Evolutionary conservation across 225 moss, liverwort and hornwort species (phyloP).

Genomic region (Physcomitrellopsis africana): DNA sequence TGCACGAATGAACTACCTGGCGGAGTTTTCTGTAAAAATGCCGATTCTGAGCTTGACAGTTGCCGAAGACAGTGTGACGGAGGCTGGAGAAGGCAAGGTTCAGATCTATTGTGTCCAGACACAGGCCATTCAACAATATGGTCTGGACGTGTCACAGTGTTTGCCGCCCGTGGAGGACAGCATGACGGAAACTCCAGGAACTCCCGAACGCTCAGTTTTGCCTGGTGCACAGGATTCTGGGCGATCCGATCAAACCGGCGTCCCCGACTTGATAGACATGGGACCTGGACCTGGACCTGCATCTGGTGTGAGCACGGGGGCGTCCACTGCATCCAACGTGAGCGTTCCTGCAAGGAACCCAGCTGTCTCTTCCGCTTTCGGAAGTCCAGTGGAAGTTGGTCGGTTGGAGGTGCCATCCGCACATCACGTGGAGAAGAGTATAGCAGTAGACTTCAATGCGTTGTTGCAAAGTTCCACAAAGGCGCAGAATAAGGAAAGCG

Average conservation of each 20-base stretch:
- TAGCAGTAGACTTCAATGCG: constrained; percentile 48
- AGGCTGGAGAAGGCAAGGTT: constrained; percentile 84
- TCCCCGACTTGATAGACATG: constrained; percentile 57
- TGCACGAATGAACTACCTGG: constrained; percentile 62
- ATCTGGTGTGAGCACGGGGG: constrained; percentile 39
- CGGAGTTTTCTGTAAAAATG: constrained; percentile 75
- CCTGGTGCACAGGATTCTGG: constrained; percentile 43
- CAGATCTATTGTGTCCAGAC: constrained; percentile 98
- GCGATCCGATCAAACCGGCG: constrained; percentile 25
- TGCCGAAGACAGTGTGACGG: constrained; percentile 82
- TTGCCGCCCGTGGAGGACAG: constrained; percentile 63
- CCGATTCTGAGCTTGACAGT: constrained; percentile 94
- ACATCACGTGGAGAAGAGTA: constrained; percentile 58
- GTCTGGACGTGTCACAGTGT: constrained; percentile 88
- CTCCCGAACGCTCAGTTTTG: constrained; percentile 38
- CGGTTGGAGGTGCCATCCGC: constrained; percentile 37
- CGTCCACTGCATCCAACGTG: constrained; percentile 28
- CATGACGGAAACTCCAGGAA: constrained; percentile 46
- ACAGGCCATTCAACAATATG: constrained; percentile 97
- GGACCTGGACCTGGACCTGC: constrained; percentile 40
- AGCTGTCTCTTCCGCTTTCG: constrained; percentile 53
- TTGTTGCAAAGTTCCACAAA: constrained; percentile 43
- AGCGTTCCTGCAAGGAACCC: constrained; percentile 37
- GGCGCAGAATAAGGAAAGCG: constrained; percentile 31
- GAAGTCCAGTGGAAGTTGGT: constrained; percentile 65